Evolutionary conservation across 2,329 filamentous ascomycete species (phyloP), one percentile per base, ranked within the genome.

Genomic region (Orbilia blumenaviensis): DNA sequence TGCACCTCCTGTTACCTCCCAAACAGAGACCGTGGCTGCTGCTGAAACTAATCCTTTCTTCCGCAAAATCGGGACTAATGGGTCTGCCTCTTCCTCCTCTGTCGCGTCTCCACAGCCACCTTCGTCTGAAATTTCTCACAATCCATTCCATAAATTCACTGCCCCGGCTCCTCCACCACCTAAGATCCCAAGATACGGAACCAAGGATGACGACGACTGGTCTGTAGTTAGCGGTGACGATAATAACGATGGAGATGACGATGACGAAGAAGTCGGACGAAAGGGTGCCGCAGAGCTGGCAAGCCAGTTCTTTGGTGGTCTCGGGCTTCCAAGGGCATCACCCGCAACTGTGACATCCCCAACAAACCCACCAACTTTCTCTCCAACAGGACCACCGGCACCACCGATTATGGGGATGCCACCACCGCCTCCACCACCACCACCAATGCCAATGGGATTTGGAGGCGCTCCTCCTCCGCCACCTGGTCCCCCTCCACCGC

Each of bases 11-110:
- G 86, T 3, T 88, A 18, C 44, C 10, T 16, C 48, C 12, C 41
- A 50, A 36, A 52, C 67, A 25, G 23, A 64, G 60, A 66, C 85
- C 80, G 79, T 81, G 29, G 64, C 87, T 34, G 87, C 90, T 52
- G 86, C 88, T 23, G 94, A 92, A n/a, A 98, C 92, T 8, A 99
- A 99, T 48, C 95, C 95, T 3, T 99, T 98, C 89, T 92, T 96
- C 83, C 91, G 93, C 68, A 74, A 91, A 3, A 88, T 91, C 79
- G 87, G 92, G 18, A 84, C 84, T 72, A 86, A 86, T 81, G 69
- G 69, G 6, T 74, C 69, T 0, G 44, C 61, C 36, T 67, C 69
- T 12, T 66, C 69, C 12, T 80, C 82, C 6, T 79, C 82, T 8
- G 80, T 83, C 75, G 83, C 82, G 52, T 82, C 83, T 85, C 83